Base-by-base conservation (phyloP, 106 monocot genomes). In the Dendrobium chrysotoxum region DNA sequence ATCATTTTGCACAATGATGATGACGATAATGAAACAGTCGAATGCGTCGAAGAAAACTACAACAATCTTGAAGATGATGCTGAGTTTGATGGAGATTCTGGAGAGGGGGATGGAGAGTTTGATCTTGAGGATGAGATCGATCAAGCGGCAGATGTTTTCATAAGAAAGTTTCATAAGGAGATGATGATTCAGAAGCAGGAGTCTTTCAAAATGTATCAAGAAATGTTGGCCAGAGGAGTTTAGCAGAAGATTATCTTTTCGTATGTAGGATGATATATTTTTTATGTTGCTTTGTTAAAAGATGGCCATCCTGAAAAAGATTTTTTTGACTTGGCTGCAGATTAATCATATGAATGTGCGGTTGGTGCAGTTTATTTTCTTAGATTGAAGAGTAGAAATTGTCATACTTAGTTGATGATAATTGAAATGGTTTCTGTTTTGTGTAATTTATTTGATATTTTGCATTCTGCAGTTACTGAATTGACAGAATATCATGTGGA, bases 141-240 rank as follows among this genome's bases (percentile, higher is more conserved):
- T 73, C 82, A 47, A 23, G 86, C 77, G 8, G 90, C 92, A 0
- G 90, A 93, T 40, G 83, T 78, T 28, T 93, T 88, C 81, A 92
- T 92, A 76, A 80, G 77, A 77, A 86, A 86, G 71, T 86, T 90
- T 66, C 88, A 79, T 38, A 80, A n/a, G 77, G 88, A 92, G 78
- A 91, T 93, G 82, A 88, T 46, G 88, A 74, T 93, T 81, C 84
- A 96, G 84, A 61, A 23, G 81, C 85, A 80, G 44, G 90, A 92
- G 20, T 93, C 93, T 4, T 87, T 93, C 81, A 93, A 88, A 85
- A 89, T 85, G 80, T 83, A 84, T 40, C 77, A 85, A 45, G 91
- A 87, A 65, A 90, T 87, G 89, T 46, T 88, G 12, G 80, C 83
- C 28, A 87, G 88, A 58, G 82, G 86, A 54, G 76, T 75, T 21